Percentiles rank a stretch among this genome's conserved stretches.
Conservation (phyloP, 495 filamentous ascomycete species). For the Ramalina peruviana region DNA sequence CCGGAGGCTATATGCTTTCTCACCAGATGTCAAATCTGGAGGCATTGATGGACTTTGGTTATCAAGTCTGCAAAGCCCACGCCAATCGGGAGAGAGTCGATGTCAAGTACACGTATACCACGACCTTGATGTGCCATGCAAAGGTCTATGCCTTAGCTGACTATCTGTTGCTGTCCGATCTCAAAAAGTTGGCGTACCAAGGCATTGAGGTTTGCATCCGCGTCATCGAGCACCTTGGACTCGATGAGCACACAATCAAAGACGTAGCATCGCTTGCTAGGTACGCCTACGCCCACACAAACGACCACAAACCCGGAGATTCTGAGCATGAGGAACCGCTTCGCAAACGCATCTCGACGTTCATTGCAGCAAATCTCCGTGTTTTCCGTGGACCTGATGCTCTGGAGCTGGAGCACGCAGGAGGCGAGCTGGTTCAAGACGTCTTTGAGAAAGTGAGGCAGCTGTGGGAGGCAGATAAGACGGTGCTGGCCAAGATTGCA, state of each 20-base stretch:
- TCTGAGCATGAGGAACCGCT: neutral
- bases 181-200: neutral
- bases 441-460: neutral
- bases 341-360: neutral
- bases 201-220: neutral
- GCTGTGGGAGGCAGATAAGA: neutral
- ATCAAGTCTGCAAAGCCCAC: too few relatives aligned
- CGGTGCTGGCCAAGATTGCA: neutral
- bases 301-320: neutral
- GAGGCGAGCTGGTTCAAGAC: neutral
- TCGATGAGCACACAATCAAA: neutral
- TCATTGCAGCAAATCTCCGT: neutral
- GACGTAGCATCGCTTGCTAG: neutral
- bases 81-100: too few relatives aligned
- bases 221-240: neutral
- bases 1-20: too few relatives aligned
- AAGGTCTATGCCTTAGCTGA: neutral
- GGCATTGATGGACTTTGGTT: too few relatives aligned
- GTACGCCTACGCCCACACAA: neutral
- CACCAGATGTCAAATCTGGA: too few relatives aligned
- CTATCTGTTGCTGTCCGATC: neutral
- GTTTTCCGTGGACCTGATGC: neutral
- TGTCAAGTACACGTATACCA: neutral
- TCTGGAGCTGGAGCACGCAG: neutral
- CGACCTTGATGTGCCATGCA: neutral